Base-by-base conservation (phyloP, 2,329 filamentous ascomycete species). In the Phoma sp. region DNA sequence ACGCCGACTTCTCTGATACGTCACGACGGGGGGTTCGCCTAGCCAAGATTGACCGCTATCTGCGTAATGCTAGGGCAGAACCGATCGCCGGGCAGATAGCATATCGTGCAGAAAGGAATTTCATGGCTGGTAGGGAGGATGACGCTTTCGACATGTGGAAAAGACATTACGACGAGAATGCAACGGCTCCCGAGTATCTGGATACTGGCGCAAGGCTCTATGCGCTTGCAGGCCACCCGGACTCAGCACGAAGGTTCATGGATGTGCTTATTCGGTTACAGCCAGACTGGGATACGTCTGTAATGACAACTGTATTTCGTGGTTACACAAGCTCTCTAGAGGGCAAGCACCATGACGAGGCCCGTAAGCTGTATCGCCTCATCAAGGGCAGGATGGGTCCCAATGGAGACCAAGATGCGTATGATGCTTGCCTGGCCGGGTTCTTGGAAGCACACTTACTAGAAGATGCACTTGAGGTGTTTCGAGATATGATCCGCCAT, bases 401-500 rank as follows among this genome's bases (percentile, higher is more conserved):
- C 1, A 74, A 80, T 0, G 88, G 92, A 77, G 83, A 79, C 3
- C 86, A 93, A 66, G 77, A 85, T 14, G 89, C 96, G 67, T 96
- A 93, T 64, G 91, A 96, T 70, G 79, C 83, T 56, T 82, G 93
- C 32, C 86, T 89, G 41, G 82, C 88, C 18, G 84, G 83, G 39
- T 90, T 96, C 66, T 76, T 96, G 24, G 80, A 86, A 22, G 82
- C 85, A 6, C 83, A 86, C 47, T 81, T 87, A 54, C 80, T 85
- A 5, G 83, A 89, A 55, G 82, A 87, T 55, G 90, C 90, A 0
- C 81, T 93, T 49, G 84, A 86, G 47, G 85, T 91, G 0, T 96
- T 96, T 72, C 90, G 89, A 62, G 91, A 96, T 71, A 96, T 96
- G 91, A 92, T 96, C 86, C 84, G 83, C 7, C 70, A 75, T 52